These are phyloP conservation scores for Linnemannia exigua DNA, from an alignment of 192 early-diverging fungal species.

Conservation along the genomic window DNA sequence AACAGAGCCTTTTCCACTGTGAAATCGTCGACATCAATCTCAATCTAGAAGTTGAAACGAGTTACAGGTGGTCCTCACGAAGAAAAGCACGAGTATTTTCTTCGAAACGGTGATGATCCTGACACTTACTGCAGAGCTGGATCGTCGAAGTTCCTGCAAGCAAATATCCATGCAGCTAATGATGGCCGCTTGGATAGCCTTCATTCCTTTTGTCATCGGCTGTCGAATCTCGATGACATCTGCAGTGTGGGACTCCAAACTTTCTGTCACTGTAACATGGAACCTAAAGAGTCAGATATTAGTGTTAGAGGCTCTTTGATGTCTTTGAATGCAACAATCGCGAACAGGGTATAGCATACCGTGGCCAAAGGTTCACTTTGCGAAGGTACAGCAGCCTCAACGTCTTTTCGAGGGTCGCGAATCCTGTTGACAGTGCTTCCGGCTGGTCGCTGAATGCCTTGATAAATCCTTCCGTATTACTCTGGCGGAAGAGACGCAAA, in stretches of 20 bases:
- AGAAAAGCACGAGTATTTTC: background rate
- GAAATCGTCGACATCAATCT: slow-evolving; percentile 85
- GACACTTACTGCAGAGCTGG: slow-evolving; percentile 66
- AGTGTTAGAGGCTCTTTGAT: background rate
- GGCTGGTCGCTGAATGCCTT: slow-evolving; percentile 95
- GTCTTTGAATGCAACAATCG: background rate
- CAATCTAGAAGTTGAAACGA: slow-evolving; percentile 21
- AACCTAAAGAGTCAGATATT: slow-evolving; percentile 59
- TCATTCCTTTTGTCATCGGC: slow-evolving; percentile 86
- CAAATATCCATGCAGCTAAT: slow-evolving; percentile 88
- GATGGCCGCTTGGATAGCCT: slow-evolving; percentile 83
- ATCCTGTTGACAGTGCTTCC: slow-evolving; percentile 82
- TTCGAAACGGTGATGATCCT: background rate
- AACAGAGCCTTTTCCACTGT: slow-evolving; percentile 91
- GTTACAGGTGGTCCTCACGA: background rate
- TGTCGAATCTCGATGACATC: slow-evolving; percentile 84
- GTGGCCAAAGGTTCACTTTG: slow-evolving; percentile 90
- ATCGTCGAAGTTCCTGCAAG: slow-evolving; percentile 80
- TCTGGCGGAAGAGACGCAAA: slow-evolving; percentile 81
- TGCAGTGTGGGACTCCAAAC: slow-evolving; percentile 63
- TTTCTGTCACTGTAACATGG: slow-evolving; percentile 73
- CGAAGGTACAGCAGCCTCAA: slow-evolving; percentile 85
- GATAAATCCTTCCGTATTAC: slow-evolving; percentile 89
- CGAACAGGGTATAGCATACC: slow-evolving; percentile 59
- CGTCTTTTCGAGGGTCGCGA: slow-evolving; percentile 90